phyloP scores from a whole-genome alignment of 441 rosid species.

The Gossypium lobatum region DNA sequence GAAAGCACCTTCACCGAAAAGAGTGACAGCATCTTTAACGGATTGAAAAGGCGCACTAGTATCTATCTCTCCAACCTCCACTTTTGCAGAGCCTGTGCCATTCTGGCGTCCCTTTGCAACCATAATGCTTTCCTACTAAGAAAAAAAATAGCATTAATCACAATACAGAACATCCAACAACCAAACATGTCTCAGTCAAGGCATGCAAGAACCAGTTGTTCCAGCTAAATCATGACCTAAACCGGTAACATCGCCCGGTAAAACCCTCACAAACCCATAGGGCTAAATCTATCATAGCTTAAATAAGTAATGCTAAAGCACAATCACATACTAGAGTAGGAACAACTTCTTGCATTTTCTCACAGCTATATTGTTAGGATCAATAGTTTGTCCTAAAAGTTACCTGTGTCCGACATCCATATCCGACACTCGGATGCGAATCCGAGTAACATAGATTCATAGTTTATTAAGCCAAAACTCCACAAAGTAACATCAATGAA shows the following conservation, averaged over 20 bases:
- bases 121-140: constrained; percentile 41
- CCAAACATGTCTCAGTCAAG: neutral
- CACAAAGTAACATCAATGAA: neutral
- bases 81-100: constrained; percentile 48
- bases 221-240: neutral
- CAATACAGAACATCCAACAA: neutral
- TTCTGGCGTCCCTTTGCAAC: constrained; percentile 61
- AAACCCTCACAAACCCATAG: neutral
- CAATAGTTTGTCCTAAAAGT: too few relatives aligned
- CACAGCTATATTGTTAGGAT: too few relatives aligned
- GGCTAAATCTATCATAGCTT: neutral
- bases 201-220: neutral
- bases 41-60: constrained; percentile 96
- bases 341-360: constrained; percentile 1
- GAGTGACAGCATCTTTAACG: constrained; percentile 86
- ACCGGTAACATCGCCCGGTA: neutral
- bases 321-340: neutral
- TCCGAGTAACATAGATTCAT: neutral
- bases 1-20: constrained; percentile 92
- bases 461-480: neutral
- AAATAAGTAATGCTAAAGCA: neutral
- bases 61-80: constrained; percentile 96
- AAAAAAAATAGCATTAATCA: neutral
- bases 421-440: neutral
- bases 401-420: neutral